Conservation (phyloP, 345 rosid species). For the Lepidium africanum region DNA sequence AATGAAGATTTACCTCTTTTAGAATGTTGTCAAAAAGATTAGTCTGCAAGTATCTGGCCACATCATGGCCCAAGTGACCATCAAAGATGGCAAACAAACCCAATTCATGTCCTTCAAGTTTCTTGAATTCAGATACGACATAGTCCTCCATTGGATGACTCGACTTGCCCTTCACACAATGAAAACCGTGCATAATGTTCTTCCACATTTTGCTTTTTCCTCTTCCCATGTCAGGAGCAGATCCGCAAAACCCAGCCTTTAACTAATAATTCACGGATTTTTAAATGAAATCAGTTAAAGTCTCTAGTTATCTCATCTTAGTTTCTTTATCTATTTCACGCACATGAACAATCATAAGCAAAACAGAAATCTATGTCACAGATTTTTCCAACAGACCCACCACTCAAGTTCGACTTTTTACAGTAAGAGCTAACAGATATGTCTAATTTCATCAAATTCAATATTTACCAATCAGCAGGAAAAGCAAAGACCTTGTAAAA, state of each 20-base stretch:
- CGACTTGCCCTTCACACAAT: constrained; percentile 70
- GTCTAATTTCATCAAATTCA: background rate
- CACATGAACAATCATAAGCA: background rate
- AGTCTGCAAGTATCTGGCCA: constrained; percentile 61
- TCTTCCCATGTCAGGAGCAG: constrained; percentile 56
- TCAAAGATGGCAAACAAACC: constrained; percentile 87
- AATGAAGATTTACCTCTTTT: constrained; percentile 42
- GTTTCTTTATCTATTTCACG: background rate
- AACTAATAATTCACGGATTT: constrained; percentile 20
- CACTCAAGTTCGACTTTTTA: background rate
- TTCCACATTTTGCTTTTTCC: constrained; percentile 65
- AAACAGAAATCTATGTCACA: background rate
- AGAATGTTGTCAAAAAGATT: constrained; percentile 68
- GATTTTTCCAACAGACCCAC: background rate
- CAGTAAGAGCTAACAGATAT: background rate
- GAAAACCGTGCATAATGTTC: constrained; percentile 62
- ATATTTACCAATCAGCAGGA: background rate
- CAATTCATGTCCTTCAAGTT: constrained; percentile 41
- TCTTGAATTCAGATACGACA: constrained; percentile 52
- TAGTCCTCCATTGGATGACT: constrained; percentile 84
- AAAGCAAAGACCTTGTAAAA: background rate
- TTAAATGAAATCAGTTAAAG: background rate
- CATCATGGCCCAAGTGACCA: constrained; percentile 85
- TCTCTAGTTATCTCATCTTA: background rate
- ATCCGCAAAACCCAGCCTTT: constrained; percentile 49